Base-by-base conservation (phyloP, 441 rosid species). In the Melastoma candidum region DNA sequence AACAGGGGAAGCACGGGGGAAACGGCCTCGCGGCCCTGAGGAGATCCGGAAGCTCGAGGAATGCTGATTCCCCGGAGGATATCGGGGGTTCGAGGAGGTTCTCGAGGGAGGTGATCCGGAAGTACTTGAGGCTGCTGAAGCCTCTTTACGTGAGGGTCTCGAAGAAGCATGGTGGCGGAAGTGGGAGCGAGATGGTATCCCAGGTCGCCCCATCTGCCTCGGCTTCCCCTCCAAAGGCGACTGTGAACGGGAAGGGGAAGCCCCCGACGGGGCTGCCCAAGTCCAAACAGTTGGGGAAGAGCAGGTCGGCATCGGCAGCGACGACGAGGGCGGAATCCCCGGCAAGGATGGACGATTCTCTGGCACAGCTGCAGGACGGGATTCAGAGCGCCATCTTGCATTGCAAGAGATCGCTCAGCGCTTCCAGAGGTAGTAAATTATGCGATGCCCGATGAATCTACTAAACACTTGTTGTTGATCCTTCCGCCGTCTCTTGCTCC, bases 351-450 rank as follows among this genome's bases (percentile, higher is more conserved):
- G 83, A 83, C 2, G 83, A 81, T 57, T 77, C 87, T n/a, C 64
- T 83, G 46, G 49, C 69, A 8, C 70, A 73, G 6, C 87, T 80
- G 51, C 68, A 80, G 53, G 90, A 83, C 65, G 83, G 83, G 58
- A 83, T 83, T 62, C 80, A 83, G 50, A 69, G 81, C 50, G 87
- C 90, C 47, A 83, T 83, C 62, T 71, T 78, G 27, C 90, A 83
- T 51, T 83, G 90, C 80, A 83, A 83, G 68, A 77, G 60, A 43
- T 80, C 87, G 11, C 78, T 77, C 63, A 75, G 75, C 12, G 73
- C 83, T 39, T 77, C 78, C 0, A 68, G 78, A 74, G 83, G 84
- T 80, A 64, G 2, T 11, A 26, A 36, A 9, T 7, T 17, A 17
- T 17, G 22, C 22, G 22, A 17, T 17, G 22, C 22, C 22, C 22